Conservation (phyloP, 192 early-diverging fungal species). For the Entomortierella lignicola region DNA sequence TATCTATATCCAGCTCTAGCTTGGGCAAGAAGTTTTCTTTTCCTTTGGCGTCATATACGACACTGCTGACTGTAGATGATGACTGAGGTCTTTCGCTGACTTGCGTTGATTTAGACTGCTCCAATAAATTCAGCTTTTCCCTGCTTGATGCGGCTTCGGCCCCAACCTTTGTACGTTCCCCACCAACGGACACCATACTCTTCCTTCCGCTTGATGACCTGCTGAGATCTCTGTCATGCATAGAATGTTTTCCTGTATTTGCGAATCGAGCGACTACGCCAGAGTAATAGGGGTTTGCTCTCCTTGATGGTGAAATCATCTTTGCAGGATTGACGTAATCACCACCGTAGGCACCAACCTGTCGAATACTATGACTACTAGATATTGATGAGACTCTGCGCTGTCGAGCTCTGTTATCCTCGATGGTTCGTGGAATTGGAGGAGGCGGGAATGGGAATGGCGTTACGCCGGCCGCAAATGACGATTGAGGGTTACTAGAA, state of each 20-base stretch:
- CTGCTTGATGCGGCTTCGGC: conserved; percentile 15
- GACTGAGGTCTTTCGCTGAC: conserved; percentile 7
- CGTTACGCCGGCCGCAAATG: conserved; percentile 17
- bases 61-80: conserved; percentile 8
- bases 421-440: conserved; percentile 10
- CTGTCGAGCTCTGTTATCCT: conserved; percentile 32
- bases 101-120: neutral
- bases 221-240: conserved; percentile 29
- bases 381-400: conserved; percentile 51
- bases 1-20: neutral
- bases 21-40: neutral
- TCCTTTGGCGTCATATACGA: conserved; percentile 10
- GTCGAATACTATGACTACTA: conserved; percentile 50
- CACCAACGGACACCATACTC: conserved; percentile 25
- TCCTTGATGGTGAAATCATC: conserved; percentile 47
- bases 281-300: conserved; percentile 48
- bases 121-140: conserved; percentile 13
- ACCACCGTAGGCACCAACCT: conserved; percentile 42
- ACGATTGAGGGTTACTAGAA: neutral
- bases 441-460: conserved; percentile 9
- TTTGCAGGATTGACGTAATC: conserved; percentile 16
- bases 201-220: conserved; percentile 30
- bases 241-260: conserved; percentile 32
- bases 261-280: conserved; percentile 44
- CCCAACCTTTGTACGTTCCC: conserved; percentile 27